These are phyloP conservation scores for Cerioporus squamosus DNA, from an alignment of 1,284 basidiomycete genomes.

Conservation along the genomic window DNA sequence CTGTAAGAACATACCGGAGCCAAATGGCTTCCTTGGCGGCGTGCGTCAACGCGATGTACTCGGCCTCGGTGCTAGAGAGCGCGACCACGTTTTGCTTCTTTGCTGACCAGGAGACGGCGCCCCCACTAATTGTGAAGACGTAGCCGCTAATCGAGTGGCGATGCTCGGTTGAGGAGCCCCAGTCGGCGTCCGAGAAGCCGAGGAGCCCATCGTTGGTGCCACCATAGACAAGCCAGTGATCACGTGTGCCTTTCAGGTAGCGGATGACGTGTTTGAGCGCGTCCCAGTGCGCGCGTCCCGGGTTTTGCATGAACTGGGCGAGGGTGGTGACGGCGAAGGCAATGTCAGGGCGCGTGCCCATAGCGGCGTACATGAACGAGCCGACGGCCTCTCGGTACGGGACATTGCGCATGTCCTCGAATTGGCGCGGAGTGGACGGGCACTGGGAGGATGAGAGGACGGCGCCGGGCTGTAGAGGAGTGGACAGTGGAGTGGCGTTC, in stretches of 20 bases:
- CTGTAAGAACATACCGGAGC: not conserved
- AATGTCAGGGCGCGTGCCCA: constrained; percentile 14
- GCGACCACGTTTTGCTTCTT: constrained; percentile 4
- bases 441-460: not conserved
- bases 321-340: constrained; percentile 9
- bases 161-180: constrained; percentile 6
- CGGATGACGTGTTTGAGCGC: constrained; percentile 24
- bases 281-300: constrained; percentile 25
- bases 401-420: constrained; percentile 4
- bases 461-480: constrained; percentile 7
- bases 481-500: constrained; percentile 8
- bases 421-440: not conserved
- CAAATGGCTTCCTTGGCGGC: not conserved
- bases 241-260: constrained; percentile 21
- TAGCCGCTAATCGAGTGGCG: constrained; percentile 10
- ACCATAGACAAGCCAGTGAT: no score
- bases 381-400: constrained; percentile 6
- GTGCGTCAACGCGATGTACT: not conserved
- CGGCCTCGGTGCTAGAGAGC: constrained; percentile 2
- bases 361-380: constrained; percentile 8
- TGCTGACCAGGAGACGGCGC: constrained; percentile 10
- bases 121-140: constrained; percentile 11
- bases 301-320: constrained; percentile 8
- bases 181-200: not conserved
- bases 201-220: no score